phyloP scores from a whole-genome alignment of 2,329 filamentous ascomycete species.

The Trichoderma sp. region DNA sequence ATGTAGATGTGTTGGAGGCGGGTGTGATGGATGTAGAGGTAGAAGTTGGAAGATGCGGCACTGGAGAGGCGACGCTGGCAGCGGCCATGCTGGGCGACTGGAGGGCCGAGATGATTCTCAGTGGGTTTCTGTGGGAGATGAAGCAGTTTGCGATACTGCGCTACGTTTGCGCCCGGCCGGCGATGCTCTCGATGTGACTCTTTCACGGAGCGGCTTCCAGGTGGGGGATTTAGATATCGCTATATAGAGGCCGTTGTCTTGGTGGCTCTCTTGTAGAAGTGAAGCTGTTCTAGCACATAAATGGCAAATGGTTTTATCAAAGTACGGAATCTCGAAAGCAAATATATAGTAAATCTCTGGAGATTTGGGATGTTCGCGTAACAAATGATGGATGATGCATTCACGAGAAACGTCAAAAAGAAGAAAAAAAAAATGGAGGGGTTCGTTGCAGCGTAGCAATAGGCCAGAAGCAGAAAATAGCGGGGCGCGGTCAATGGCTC shows the following conservation, averaged over 20 bases:
- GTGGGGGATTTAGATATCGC: neutral
- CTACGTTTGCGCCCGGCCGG: neutral
- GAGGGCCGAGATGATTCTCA: neutral
- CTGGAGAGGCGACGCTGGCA: neutral
- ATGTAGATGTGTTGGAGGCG: neutral
- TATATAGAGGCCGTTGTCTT: neutral
- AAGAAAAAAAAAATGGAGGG: neutral
- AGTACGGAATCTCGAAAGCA: neutral
- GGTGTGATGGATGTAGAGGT: neutral
- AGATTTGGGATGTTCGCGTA: neutral
- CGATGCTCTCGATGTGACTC: neutral
- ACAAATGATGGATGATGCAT: neutral
- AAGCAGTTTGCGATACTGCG: neutral
- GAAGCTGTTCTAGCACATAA: neutral
- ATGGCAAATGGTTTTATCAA: neutral
- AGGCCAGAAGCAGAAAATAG: neutral
- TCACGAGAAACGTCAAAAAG: neutral
- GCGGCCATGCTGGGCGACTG: slow-evolving; percentile 5
- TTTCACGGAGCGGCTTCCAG: neutral
- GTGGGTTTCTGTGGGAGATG: neutral
- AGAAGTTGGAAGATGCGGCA: neutral
- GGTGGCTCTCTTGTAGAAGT: neutral
- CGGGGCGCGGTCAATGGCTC: neutral
- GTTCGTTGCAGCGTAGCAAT: neutral
- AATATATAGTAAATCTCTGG: neutral